Percentiles rank a stretch among this genome's conserved stretches.
These are phyloP conservation scores for Tylopilus subfusipes DNA, from an alignment of 768 basidiomycete species.

Conservation along the genomic window DNA sequence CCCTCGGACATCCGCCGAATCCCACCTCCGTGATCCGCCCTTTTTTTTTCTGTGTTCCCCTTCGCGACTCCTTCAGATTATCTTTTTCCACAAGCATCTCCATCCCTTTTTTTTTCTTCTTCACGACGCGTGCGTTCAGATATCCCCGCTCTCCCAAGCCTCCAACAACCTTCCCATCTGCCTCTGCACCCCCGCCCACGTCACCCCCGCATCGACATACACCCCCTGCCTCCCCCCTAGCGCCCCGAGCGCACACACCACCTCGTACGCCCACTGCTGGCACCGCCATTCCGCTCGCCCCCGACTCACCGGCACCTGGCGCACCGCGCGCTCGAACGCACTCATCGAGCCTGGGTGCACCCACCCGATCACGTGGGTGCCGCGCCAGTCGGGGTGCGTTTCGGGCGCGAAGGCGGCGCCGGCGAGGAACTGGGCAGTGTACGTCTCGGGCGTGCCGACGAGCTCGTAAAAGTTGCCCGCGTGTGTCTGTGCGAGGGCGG, in stretches of 20 bases:
- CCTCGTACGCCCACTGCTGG: conserved; percentile 29
- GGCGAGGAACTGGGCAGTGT: conserved; percentile 13
- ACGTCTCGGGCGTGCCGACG: conserved; percentile 25
- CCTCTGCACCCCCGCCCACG: conserved; percentile 17
- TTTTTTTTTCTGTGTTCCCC: neutral
- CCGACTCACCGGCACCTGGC: conserved; percentile 19
- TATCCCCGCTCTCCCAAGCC: conserved; percentile 30
- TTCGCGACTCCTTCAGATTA: neutral
- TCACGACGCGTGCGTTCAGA: conserved; percentile 4
- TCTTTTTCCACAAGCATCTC: neutral
- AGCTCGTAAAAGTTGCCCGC: conserved; percentile 32
- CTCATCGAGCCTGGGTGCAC: conserved; percentile 8
- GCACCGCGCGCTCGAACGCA: conserved; percentile 15
- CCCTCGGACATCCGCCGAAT: neutral
- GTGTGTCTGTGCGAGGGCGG: too few species aligned
- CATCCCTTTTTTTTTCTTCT: neutral
- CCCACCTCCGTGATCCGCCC: neutral
- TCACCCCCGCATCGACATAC: conserved; percentile 1
- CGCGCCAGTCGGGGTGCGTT: conserved; percentile 22
- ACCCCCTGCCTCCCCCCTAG: conserved; percentile 7
- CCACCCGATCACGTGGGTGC: conserved; percentile 24
- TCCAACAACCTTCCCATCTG: conserved; percentile 28
- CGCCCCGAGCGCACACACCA: conserved; percentile 4
- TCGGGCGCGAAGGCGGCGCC: conserved; percentile 8
- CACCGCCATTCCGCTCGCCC: conserved; percentile 20